Base-by-base conservation (phyloP, 78 protist genomes). In the Corallochytrium limacisporum region DNA sequence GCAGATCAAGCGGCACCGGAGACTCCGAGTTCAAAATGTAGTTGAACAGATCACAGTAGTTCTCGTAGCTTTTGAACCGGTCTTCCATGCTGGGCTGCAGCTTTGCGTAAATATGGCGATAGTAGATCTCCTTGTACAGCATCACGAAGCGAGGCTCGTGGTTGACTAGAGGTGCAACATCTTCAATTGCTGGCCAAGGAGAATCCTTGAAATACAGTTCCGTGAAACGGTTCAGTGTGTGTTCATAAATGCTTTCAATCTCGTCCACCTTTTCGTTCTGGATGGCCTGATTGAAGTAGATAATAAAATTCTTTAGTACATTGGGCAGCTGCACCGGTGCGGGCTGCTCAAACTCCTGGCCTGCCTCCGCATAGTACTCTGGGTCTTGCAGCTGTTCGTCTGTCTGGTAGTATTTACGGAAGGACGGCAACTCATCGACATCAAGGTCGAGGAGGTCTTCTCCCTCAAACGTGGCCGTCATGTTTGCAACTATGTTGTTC, bases 51-150 rank as follows among this genome's bases (percentile, higher is more conserved):
- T 38, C 51, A 51, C 67, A 51, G 77, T 87, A 90, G 77, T 86
- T 84, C 60, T 69, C 74, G 78, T 75, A 90, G 40, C 88, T 74
- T 65, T 39, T 85, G 55, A 65, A 15, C 37, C 71, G 74, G 29
- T 74, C 78, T 38, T 59, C 79, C 31, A 78, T 39, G 20, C 83
- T 69, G 53, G 83, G 81, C 60, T 60, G 18, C 42, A 73, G 48
- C 33, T 47, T 76, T 55, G 84, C 47, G 35, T 85, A 85, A 40
- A 84, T 77, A 75, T 87, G 90, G 50, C 95, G 90, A 72, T 72
- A 90, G 81, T 82, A 90, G 29, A 90, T 65, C 78, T 90, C 92
- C 37, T 59, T 51, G 84, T 90, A 90, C 36, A 87, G 78, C 36
- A 65, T 42, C 39, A 77, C 44, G 74, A 86, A 83, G 43, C 47